Conservation (phyloP, 441 rosid genomes). For the Mallotus repandus region DNA sequence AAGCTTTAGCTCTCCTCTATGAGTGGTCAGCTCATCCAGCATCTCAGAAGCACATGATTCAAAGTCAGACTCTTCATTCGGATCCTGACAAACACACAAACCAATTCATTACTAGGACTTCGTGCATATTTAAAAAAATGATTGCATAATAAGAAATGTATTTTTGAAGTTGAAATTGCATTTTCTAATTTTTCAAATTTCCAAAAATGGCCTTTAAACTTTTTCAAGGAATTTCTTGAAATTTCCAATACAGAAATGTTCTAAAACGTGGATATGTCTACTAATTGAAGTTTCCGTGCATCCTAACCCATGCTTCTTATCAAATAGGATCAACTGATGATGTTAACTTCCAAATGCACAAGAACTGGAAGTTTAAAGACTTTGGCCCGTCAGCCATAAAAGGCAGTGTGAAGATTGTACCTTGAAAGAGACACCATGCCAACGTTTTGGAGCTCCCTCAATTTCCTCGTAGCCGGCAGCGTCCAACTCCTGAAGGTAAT, state of each 20-base stretch:
- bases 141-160: no score
- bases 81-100: constrained; percentile 3
- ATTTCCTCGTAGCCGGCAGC: constrained; percentile 80
- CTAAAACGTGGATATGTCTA: no score
- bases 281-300: no score
- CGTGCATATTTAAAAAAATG: no score
- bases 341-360: not conserved
- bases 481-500: constrained; percentile 63
- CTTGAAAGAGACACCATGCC: constrained; percentile 17
- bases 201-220: no score
- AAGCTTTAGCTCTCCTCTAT: constrained; percentile 46
- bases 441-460: constrained; percentile 39
- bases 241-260: no score
- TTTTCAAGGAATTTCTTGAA: no score
- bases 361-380: not conserved
- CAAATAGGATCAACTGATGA: no score
- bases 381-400: not conserved
- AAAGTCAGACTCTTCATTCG: constrained; percentile 17
- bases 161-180: no score
- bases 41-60: constrained; percentile 32
- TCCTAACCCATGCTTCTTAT: no score
- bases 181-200: no score
- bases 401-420: constrained; percentile 8
- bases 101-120: not conserved
- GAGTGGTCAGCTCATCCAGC: constrained; percentile 40